Conservation (phyloP, 441 rosid genomes). For the Pelargonium citronellum region DNA sequence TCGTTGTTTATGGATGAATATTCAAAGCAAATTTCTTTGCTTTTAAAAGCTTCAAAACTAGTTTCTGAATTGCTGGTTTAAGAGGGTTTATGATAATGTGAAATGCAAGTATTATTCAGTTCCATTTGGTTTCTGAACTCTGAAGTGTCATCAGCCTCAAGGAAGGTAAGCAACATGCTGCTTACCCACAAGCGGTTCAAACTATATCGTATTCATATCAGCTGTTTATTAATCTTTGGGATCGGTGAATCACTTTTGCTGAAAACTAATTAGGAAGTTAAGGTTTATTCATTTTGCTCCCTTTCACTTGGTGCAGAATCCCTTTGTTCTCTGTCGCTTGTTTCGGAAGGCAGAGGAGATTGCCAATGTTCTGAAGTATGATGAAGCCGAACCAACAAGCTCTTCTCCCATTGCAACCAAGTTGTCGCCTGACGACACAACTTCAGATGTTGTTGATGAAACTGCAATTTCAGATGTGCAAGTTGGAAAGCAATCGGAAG, state of each 20-base stretch:
- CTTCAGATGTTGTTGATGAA: conserved; percentile 64
- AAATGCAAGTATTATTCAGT: too few species aligned
- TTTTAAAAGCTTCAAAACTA: too few species aligned
- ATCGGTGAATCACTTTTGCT: too few species aligned
- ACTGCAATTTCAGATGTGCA: conserved; percentile 29
- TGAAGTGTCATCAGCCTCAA: too few species aligned
- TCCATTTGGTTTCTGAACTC: too few species aligned
- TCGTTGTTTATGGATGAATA: neutral
- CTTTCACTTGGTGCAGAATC: conserved; percentile 30
- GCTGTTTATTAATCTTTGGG: too few species aligned
- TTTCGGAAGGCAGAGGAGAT: conserved; percentile 62
- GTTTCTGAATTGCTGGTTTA: too few species aligned
- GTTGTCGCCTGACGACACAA: conserved; percentile 57
- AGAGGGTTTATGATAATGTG: too few species aligned
- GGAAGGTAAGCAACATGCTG: too few species aligned
- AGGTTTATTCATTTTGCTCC: neutral
- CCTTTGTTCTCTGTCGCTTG: conserved; percentile 75
- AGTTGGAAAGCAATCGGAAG: conserved; percentile 23
- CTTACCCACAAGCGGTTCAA: too few species aligned
- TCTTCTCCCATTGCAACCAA: conserved; percentile 43
- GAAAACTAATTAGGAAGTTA: too few species aligned
- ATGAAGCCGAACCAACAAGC: conserved; percentile 44
- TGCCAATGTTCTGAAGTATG: conserved; percentile 34
- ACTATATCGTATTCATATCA: too few species aligned
- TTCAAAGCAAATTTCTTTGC: neutral